Evolutionary conservation across 2,329 filamentous ascomycete genomes (phyloP).

Genomic region (Monascus ruber): DNA sequence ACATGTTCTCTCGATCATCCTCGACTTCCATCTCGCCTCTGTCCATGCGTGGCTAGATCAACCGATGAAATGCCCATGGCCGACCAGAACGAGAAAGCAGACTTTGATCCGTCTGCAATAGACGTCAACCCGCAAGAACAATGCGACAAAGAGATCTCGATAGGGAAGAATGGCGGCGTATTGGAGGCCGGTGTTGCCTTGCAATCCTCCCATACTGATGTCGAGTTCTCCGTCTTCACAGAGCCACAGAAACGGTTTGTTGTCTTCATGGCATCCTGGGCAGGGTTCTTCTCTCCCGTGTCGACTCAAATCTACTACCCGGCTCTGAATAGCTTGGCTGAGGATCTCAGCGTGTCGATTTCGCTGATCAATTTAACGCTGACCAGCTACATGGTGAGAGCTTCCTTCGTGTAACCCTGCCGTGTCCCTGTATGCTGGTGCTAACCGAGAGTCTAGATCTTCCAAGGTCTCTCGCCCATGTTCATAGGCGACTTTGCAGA

Average conservation of each 20-base stretch:
- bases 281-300: slow-evolving; percentile 24
- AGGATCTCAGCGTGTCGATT: slow-evolving; percentile 6
- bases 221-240: slow-evolving; percentile 23
- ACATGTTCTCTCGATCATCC: no score
- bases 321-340: slow-evolving; percentile 12
- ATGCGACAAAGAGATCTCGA: no score
- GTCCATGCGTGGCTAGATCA: no score
- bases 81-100: no score
- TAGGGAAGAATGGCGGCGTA: neutral
- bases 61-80: no score
- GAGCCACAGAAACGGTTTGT: slow-evolving; percentile 16
- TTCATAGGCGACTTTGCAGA: slow-evolving; percentile 43
- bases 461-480: slow-evolving; percentile 44
- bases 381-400: slow-evolving; percentile 15
- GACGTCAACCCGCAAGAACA: no score
- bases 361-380: slow-evolving; percentile 10
- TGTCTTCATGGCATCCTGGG: slow-evolving; percentile 15
- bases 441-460: slow-evolving; percentile 24
- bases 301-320: slow-evolving; percentile 29
- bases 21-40: no score
- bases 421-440: neutral
- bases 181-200: neutral
- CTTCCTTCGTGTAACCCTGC: neutral
- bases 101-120: no score
- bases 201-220: slow-evolving; percentile 2